Percentiles rank a stretch among this genome's conserved stretches.
These are phyloP conservation scores for Rubroboletus pulcherrimus DNA, from an alignment of 768 basidiomycete genomes.

Conservation along the genomic window DNA sequence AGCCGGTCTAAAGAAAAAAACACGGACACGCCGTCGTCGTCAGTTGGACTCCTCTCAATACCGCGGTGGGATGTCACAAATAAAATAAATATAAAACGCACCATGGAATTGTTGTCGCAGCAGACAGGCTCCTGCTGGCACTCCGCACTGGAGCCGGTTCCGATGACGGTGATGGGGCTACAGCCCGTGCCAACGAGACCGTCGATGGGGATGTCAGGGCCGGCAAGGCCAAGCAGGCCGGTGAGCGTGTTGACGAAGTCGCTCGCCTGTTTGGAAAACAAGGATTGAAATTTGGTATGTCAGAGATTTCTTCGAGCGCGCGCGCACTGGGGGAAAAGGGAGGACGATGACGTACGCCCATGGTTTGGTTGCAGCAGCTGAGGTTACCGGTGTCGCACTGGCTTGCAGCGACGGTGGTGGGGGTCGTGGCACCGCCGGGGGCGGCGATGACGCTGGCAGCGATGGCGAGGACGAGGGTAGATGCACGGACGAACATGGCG, in stretches of 20 bases:
- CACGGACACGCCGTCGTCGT: neutral
- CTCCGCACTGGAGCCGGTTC: rapidly evolving
- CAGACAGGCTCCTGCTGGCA: slow-evolving; percentile 10
- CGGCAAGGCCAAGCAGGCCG: neutral
- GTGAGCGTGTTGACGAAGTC: rapidly evolving
- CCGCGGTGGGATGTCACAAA: neutral
- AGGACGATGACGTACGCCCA: neutral
- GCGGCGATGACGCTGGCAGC: slow-evolving; percentile 8
- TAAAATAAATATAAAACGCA: neutral
- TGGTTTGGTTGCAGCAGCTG: slow-evolving; percentile 7
- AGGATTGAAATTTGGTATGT: neutral
- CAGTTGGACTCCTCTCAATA: neutral
- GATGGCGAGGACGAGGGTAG: slow-evolving; percentile 11
- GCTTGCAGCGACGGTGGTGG: neutral
- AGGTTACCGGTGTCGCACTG: slow-evolving; percentile 8
- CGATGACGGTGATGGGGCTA: neutral
- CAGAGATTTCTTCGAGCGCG: neutral
- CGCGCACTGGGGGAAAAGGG: no score
- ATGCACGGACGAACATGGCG: slow-evolving; percentile 15
- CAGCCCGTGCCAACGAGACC: neutral
- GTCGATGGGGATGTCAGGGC: neutral
- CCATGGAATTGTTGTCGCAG: neutral
- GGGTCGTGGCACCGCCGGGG: neutral
- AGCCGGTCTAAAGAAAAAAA: slow-evolving; percentile 1
- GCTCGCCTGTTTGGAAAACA: neutral